Conservation (phyloP, 805 yeast genomes). For the Geotrichum ghanense region DNA sequence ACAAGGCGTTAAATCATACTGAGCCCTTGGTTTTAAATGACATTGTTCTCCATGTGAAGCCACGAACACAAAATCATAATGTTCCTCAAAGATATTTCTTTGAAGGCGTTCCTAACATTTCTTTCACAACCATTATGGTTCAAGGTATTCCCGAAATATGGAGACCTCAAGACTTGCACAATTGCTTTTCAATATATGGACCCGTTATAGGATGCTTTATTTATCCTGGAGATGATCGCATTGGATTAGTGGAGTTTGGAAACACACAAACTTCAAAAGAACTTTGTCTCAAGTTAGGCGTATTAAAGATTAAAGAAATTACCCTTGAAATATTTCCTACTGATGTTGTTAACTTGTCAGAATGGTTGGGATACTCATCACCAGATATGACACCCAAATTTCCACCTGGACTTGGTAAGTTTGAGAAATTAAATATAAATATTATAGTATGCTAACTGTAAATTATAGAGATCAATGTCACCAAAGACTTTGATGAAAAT, state of each 20-base stretch:
- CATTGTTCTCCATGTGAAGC: neutral
- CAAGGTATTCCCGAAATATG: neutral
- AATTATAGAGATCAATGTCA: neutral
- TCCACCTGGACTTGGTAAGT: neutral
- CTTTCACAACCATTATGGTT: neutral
- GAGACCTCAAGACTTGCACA: slow-evolving; percentile 1
- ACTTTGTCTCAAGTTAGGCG: neutral
- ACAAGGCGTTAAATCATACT: neutral
- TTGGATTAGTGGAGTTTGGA: neutral
- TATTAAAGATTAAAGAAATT: neutral
- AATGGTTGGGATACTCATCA: neutral
- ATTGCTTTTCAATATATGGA: neutral
- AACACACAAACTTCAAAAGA: neutral
- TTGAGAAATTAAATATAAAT: too few relatives aligned
- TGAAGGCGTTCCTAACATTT: neutral
- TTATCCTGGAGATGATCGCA: neutral
- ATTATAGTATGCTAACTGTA: too few relatives aligned
- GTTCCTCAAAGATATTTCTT: neutral
- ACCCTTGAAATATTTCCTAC: neutral
- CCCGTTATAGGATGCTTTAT: neutral
- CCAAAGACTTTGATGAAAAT: neutral
- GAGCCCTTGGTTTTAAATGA: slow-evolving; percentile 1
- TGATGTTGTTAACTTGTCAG: neutral
- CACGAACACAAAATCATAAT: neutral
- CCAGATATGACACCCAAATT: neutral